phyloP scores from a whole-genome alignment of 2,329 filamentous ascomycete species.

The Trichoderma breve region DNA sequence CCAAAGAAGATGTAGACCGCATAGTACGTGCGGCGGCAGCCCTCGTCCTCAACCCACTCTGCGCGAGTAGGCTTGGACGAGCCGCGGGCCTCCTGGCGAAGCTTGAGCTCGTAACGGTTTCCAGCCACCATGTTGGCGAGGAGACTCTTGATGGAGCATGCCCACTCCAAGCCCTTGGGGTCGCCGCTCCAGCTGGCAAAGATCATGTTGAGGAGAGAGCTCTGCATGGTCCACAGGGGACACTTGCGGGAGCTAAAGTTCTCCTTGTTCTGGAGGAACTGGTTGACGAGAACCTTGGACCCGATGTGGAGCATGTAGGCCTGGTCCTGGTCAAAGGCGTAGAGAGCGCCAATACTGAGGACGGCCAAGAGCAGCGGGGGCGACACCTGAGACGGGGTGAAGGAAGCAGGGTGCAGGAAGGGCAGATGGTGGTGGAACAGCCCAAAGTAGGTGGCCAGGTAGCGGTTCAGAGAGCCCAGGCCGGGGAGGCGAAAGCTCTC shows the following conservation, averaged over 20 bases:
- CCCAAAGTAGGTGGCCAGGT: slow-evolving; percentile 93
- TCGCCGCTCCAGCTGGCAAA: slow-evolving; percentile 99
- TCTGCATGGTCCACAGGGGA: slow-evolving; percentile 97
- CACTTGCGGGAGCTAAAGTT: slow-evolving; percentile 98
- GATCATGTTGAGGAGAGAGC: slow-evolving; percentile 94
- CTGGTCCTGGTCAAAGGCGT: slow-evolving; percentile 95
- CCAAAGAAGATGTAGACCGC: slow-evolving; percentile 99
- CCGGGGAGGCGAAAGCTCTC: slow-evolving; percentile 87
- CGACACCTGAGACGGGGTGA: slow-evolving; percentile 75
- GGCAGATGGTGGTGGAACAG: slow-evolving; percentile 96
- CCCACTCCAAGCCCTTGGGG: slow-evolving; percentile 96
- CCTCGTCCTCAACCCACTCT: slow-evolving; percentile 96
- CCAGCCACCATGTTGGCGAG: slow-evolving; percentile 98
- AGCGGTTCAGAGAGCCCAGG: slow-evolving; percentile 79
- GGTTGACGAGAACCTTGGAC: slow-evolving; percentile 94
- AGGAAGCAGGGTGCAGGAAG: slow-evolving; percentile 90
- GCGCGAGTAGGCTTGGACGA: slow-evolving; percentile 71
- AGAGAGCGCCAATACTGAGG: slow-evolving; percentile 90
- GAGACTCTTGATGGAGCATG: slow-evolving; percentile 96
- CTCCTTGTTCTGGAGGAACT: slow-evolving; percentile 96
- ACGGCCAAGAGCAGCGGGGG: slow-evolving; percentile 84
- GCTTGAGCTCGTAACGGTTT: slow-evolving; percentile 92
- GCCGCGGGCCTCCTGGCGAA: slow-evolving; percentile 84
- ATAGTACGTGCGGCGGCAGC: slow-evolving; percentile 94
- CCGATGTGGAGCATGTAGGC: slow-evolving; percentile 97